Evolutionary conservation across 148 eudicot species (phyloP).

Genomic region (Tetragonia tetragonoides): DNA sequence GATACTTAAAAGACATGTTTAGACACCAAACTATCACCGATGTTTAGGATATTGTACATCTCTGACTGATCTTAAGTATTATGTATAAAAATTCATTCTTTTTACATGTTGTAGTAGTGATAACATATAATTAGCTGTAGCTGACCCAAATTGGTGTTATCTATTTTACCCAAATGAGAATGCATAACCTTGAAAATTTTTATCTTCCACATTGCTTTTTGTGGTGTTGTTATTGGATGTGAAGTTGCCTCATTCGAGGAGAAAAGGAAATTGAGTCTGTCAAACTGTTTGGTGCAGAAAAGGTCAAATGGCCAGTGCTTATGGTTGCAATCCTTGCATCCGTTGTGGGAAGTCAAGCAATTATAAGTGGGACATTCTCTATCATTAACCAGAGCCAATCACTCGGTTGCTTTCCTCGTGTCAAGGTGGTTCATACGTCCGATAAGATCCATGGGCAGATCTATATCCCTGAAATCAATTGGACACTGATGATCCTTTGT

Average conservation of each 20-base stretch:
- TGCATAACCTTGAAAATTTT: neutral
- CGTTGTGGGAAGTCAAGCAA: slow-evolving; percentile 92
- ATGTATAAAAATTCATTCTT: too few species aligned
- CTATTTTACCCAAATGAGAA: neutral
- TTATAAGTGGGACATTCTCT: slow-evolving; percentile 89
- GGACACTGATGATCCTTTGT: slow-evolving; percentile 84
- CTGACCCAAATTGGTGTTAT: neutral
- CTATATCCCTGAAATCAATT: slow-evolving; percentile 90
- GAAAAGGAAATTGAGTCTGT: slow-evolving; percentile 1
- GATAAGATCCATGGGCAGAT: slow-evolving; percentile 89
- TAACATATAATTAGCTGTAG: too few species aligned
- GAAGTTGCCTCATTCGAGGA: neutral
- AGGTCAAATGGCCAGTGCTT: slow-evolving; percentile 75
- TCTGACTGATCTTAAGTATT: too few species aligned
- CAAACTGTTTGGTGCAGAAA: slow-evolving; percentile 40
- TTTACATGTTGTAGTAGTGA: too few species aligned
- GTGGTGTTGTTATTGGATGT: neutral
- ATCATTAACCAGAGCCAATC: slow-evolving; percentile 92
- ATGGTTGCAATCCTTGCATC: slow-evolving; percentile 78
- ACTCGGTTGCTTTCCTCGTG: slow-evolving; percentile 91
- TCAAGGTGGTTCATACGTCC: slow-evolving; percentile 87
- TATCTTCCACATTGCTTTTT: neutral
- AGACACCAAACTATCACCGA: too few species aligned
- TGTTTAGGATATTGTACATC: too few species aligned
- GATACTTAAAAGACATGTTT: too few species aligned